Evolutionary conservation across 257 asterid genomes (phyloP).

Genomic region (Primulina tabacum): DNA sequence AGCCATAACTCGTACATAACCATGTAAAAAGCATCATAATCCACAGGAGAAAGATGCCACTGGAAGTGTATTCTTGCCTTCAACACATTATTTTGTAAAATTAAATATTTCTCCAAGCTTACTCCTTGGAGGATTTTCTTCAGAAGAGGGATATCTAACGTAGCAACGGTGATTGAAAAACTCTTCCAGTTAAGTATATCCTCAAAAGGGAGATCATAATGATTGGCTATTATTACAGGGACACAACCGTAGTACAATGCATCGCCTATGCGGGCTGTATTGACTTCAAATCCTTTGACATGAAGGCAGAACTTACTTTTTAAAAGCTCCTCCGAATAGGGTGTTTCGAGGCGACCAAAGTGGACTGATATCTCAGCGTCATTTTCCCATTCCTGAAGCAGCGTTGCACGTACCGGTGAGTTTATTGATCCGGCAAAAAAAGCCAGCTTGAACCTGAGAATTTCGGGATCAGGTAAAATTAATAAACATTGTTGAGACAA

Average conservation of each 20-base stretch:
- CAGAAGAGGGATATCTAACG: constrained; percentile 68
- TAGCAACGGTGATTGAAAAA: constrained; percentile 67
- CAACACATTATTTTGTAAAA: constrained; percentile 47
- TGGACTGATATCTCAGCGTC: constrained; percentile 63
- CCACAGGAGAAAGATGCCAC: constrained; percentile 68
- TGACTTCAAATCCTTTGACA: constrained; percentile 86
- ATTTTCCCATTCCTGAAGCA: constrained; percentile 68
- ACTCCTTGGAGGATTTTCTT: constrained; percentile 55
- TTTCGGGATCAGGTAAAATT: constrained; percentile 7
- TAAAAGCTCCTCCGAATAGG: constrained; percentile 61
- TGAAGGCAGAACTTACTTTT: constrained; percentile 85
- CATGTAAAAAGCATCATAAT: constrained; percentile 80
- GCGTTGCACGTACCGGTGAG: constrained; percentile 84
- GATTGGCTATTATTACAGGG: constrained; percentile 85
- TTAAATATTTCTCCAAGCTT: constrained; percentile 39
- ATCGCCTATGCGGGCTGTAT: constrained; percentile 89
- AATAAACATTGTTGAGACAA: neutral
- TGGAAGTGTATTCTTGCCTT: constrained; percentile 71
- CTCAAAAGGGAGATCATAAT: constrained; percentile 84
- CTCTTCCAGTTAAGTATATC: constrained; percentile 73
- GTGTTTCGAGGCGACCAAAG: constrained; percentile 46
- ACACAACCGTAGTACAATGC: constrained; percentile 78
- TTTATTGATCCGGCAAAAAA: constrained; percentile 80
- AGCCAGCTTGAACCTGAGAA: constrained; percentile 60
- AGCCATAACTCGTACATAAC: constrained; percentile 88